Evolutionary conservation across 768 basidiomycete species (phyloP).

Genomic region (Mycena maculata): DNA sequence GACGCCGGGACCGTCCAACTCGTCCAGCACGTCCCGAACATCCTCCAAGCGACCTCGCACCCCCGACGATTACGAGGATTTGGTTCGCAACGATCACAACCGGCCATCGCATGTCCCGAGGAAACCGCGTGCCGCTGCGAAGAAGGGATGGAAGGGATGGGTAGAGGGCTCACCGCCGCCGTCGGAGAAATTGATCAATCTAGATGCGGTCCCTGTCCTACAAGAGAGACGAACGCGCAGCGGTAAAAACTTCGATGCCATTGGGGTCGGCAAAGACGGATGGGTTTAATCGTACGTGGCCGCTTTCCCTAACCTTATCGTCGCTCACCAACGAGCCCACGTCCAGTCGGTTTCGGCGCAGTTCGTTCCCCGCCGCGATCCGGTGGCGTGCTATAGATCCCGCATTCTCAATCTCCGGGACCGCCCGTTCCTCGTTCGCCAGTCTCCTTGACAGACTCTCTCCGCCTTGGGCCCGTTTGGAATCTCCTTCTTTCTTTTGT

Average conservation of each 20-base stretch:
- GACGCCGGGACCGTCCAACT: constrained; percentile 81
- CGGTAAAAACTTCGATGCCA: constrained; percentile 87
- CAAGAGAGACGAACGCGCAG: constrained; percentile 84
- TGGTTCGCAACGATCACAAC: constrained; percentile 40
- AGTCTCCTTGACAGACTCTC: constrained; percentile 2
- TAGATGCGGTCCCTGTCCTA: constrained; percentile 77
- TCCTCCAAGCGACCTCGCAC: constrained; percentile 86
- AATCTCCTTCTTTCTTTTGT: constrained; percentile 19
- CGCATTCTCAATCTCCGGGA: too few relatives aligned
- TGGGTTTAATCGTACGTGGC: constrained; percentile 75
- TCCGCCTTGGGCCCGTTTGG: constrained; percentile 1
- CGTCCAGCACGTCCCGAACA: constrained; percentile 77
- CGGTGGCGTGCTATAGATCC: too few relatives aligned
- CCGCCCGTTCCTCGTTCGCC: neutral
- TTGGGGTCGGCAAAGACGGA: constrained; percentile 79
- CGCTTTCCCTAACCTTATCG: constrained; percentile 35
- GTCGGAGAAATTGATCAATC: constrained; percentile 83
- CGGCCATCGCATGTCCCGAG: constrained; percentile 48
- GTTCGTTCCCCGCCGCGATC: too few relatives aligned
- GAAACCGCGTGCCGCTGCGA: constrained; percentile 72
- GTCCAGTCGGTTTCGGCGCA: too few relatives aligned
- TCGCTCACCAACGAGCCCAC: neutral
- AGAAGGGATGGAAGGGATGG: constrained; percentile 94
- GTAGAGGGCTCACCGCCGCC: constrained; percentile 87
- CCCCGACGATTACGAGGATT: constrained; percentile 69